phyloP scores from a whole-genome alignment of 805 yeast species.

The Lipomyces spencermartinsiae region DNA sequence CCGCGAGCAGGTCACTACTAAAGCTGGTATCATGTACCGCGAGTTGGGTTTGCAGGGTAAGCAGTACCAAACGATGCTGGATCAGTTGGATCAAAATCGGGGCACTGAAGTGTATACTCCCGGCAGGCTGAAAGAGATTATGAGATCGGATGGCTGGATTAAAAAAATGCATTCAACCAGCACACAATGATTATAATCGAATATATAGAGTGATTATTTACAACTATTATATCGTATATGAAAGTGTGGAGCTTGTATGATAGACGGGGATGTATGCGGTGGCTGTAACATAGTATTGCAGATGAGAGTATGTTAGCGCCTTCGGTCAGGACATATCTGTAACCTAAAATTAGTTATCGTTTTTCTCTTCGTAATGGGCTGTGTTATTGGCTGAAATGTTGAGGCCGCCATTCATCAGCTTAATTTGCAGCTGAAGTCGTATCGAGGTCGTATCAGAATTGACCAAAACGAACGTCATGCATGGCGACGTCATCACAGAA shows the following conservation, averaged over 20 bases:
- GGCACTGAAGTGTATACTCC: conserved; percentile 23
- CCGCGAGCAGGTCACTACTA: conserved; percentile 29
- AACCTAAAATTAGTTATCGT: too few relatives aligned
- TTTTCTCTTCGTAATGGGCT: too few relatives aligned
- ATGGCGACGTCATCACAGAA: not conserved
- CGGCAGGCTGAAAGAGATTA: conserved; percentile 10
- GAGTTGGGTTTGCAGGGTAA: conserved; percentile 45
- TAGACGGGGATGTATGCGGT: not conserved
- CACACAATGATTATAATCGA: not conserved
- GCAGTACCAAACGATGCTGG: conserved; percentile 35
- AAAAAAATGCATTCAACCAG: not conserved
- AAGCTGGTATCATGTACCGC: conserved; percentile 40
- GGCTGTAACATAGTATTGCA: not conserved
- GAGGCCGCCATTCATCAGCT: not conserved
- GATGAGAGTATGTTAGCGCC: too few relatives aligned
- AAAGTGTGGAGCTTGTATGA: not conserved
- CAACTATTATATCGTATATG: not conserved
- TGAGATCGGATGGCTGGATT: not conserved
- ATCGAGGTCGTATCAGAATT: too few relatives aligned
- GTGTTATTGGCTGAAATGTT: not conserved
- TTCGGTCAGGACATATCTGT: too few relatives aligned
- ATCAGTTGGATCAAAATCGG: conserved; percentile 33
- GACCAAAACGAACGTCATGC: not conserved
- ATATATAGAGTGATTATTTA: not conserved
- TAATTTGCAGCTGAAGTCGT: not conserved